Evolutionary conservation across 2,329 filamentous ascomycete species (phyloP).

Genomic region (Rhynchosporium agropyri): DNA sequence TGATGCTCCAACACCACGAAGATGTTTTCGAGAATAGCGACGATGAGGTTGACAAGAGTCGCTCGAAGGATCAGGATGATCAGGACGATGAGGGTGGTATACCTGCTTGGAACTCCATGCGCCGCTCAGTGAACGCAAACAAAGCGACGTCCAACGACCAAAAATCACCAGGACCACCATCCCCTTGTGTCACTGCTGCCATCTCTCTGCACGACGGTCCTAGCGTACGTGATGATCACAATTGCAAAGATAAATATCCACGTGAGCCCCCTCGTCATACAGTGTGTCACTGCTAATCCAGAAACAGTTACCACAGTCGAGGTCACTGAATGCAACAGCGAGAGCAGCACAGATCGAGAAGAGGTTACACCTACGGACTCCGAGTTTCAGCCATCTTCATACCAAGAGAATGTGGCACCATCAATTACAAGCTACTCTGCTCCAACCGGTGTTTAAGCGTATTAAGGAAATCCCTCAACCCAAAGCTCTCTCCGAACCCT

Average conservation of each 20-base stretch:
- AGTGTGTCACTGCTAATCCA: background rate
- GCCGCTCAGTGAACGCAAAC: conserved; percentile 3
- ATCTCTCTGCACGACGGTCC: background rate
- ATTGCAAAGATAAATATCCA: background rate
- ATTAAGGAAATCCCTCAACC: background rate
- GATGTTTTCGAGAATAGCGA: conserved; percentile 11
- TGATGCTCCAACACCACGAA: conserved; percentile 13
- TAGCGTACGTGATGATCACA: background rate
- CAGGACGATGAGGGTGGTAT: conserved; percentile 6
- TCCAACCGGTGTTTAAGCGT: background rate
- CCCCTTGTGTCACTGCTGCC: background rate
- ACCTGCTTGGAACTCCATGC: conserved; percentile 11
- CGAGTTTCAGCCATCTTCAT: background rate
- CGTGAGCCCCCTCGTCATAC: background rate
- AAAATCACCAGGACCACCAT: background rate
- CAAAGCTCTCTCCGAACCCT: conserved; percentile 8
- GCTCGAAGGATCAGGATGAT: background rate
- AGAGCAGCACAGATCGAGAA: conserved; percentile 7
- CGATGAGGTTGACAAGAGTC: conserved; percentile 4
- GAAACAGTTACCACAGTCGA: background rate
- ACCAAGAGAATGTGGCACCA: background rate
- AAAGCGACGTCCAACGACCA: background rate
- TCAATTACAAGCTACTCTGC: background rate
- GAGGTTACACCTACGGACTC: background rate
- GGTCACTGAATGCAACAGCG: background rate